Evolutionary conservation across 371 early-diverging fungal genomes (phyloP), one percentile per base, ranked within the genome.

Genomic region (Caulochytrium protostelioides): DNA sequence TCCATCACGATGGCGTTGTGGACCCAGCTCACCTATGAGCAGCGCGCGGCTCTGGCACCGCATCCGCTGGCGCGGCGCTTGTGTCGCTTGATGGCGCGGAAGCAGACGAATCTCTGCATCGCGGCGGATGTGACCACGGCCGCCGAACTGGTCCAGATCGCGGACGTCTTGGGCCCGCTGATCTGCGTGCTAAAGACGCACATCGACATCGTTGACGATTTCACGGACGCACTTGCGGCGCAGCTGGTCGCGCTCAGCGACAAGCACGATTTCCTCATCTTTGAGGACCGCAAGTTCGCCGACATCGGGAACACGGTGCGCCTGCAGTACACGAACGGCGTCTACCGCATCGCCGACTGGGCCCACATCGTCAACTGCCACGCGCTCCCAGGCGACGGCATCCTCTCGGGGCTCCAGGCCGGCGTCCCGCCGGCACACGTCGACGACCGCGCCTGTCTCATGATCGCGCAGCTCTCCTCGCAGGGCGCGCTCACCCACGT

Each of bases 201-300:
- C 47, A 77, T 89, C 44, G 95, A 94, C 55, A 74, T 89, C 20
- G 66, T 92, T 6, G 64, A 70, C 16, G 91, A 92, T 58, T 94
- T 92, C 66, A 83, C 84, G 49, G 47, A 52, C 27, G 76, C 81
- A 39, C 55, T 86, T 31, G 72, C 80, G 15, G 57, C 56, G 4
- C 62, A 73, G 50, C 72, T 94, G 24, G 50, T 55, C 23, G 62
- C 45, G 0, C 62, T 94, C 39, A 68, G 83, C 9, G 60, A 62
- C 35, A 74, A 80, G 52, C 89, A 92, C 55, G 70, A 79, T 45
- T 94, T 90, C 53, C 46, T 91, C 57, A 82, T 94, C 40, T 92
- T 92, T 50, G 92, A 94, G 54, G 95, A 94, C 61, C 76, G 92
- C 49, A 91, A 91, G 60, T 92, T 91, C 59, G 91, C 91, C 32